These are phyloP conservation scores for Arabidopsis thaliana DNA, from an alignment of 345 rosid genomes.

Conservation along the genomic window DNA sequence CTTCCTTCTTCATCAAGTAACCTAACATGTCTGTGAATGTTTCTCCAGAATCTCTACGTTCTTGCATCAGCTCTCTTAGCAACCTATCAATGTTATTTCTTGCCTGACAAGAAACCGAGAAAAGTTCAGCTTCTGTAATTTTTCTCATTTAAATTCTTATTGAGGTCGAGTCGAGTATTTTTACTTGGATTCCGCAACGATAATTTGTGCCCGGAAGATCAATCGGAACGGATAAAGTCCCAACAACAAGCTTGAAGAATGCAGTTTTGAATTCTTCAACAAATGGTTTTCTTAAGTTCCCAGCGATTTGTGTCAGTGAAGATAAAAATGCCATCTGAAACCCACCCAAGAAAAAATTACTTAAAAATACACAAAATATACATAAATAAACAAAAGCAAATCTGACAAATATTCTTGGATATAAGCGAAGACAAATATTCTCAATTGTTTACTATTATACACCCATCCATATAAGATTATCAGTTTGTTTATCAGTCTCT, in stretches of 20 bases:
- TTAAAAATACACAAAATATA: background rate
- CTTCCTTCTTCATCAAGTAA: constrained; percentile 58
- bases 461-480: constrained; percentile 7
- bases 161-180: background rate
- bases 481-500: background rate
- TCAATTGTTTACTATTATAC: background rate
- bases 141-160: background rate
- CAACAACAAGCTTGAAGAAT: constrained; percentile 73
- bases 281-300: constrained; percentile 48
- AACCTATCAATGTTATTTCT: constrained; percentile 58
- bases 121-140: background rate
- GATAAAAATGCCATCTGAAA: constrained; percentile 71
- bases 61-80: constrained; percentile 52
- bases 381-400: background rate
- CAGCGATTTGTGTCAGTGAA: constrained; percentile 62
- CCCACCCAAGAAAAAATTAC: background rate
- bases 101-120: constrained; percentile 48
- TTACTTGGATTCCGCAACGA: constrained; percentile 70
- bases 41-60: constrained; percentile 59
- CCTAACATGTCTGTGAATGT: constrained; percentile 68
- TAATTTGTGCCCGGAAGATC: constrained; percentile 82
- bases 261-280: constrained; percentile 56
- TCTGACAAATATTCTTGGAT: background rate
- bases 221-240: constrained; percentile 80
- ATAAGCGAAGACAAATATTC: background rate